Evolutionary conservation across 495 filamentous ascomycete species (phyloP).

Genomic region (Podospora appendiculata): DNA sequence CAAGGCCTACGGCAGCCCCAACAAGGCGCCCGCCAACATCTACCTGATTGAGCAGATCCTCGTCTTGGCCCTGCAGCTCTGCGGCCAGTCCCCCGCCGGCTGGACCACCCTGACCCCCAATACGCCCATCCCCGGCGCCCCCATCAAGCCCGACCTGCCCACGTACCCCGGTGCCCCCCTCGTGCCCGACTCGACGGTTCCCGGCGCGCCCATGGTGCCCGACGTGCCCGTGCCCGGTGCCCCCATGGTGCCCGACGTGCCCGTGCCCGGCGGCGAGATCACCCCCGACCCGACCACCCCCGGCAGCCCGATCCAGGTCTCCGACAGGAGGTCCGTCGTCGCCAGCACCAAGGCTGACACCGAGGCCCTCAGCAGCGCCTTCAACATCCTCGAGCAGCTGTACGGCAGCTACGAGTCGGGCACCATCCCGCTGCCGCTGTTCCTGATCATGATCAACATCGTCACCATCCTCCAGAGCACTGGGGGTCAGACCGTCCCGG

Average conservation of each 20-base stretch:
- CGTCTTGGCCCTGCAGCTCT: slow-evolving; percentile 15
- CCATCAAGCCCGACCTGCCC: slow-evolving; percentile 3
- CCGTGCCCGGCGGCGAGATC: slow-evolving; percentile 20
- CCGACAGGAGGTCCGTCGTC: neutral
- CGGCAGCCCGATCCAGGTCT: slow-evolving; percentile 19
- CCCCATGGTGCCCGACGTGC: neutral
- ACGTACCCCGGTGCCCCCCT: too few species aligned
- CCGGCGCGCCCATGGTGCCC: neutral
- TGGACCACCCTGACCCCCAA: slow-evolving; percentile 18
- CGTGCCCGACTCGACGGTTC: too few species aligned
- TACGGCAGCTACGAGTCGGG: slow-evolving; percentile 11
- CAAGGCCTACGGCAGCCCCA: slow-evolving; percentile 11
- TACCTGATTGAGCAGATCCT: slow-evolving; percentile 16
- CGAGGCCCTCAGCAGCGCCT: slow-evolving; percentile 8
- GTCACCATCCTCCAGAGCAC: slow-evolving; percentile 12
- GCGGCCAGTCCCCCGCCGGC: slow-evolving; percentile 12
- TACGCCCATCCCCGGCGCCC: slow-evolving; percentile 21
- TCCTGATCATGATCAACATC: slow-evolving; percentile 11
- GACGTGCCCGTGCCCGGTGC: too few species aligned
- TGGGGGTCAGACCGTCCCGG: slow-evolving; percentile 8
- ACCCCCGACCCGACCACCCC: slow-evolving; percentile 23
- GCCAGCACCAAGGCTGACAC: slow-evolving; percentile 2
- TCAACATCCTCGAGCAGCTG: slow-evolving; percentile 10
- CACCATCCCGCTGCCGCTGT: slow-evolving; percentile 12
- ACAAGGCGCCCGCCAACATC: slow-evolving; percentile 10